phyloP scores from a whole-genome alignment of 2,329 filamentous ascomycete species.

The Sclerotinia sclerotiorum region DNA sequence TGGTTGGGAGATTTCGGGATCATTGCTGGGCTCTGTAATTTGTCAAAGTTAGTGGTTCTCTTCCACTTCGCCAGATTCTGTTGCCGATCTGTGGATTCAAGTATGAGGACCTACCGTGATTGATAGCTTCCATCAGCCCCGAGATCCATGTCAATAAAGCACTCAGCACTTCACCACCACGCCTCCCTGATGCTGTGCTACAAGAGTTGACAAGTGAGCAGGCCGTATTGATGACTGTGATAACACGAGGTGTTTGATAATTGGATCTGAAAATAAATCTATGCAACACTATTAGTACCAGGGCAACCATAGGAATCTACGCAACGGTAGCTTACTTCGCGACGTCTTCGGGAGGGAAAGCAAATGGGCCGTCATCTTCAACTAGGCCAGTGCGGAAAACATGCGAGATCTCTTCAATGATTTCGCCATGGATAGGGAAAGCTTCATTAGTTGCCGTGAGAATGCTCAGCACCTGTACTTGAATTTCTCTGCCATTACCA shows the following conservation, averaged over 20 bases:
- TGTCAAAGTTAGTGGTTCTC: conserved; percentile 18
- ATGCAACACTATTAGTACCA: neutral
- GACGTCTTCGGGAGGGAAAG: conserved; percentile 66
- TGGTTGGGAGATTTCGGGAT: conserved; percentile 71
- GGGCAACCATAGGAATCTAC: neutral
- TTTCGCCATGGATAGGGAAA: conserved; percentile 62
- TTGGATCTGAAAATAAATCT: conserved; percentile 60
- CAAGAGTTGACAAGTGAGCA: conserved; percentile 67
- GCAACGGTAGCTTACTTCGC: conserved; percentile 44
- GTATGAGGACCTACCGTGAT: conserved; percentile 46
- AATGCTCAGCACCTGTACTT: conserved; percentile 52
- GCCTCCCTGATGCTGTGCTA: conserved; percentile 47
- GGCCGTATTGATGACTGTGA: conserved; percentile 68
- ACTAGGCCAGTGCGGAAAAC: conserved; percentile 74
- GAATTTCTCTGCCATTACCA: conserved; percentile 50
- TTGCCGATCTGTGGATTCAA: neutral
- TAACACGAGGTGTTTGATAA: conserved; percentile 63
- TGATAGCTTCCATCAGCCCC: conserved; percentile 60
- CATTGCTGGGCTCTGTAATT: conserved; percentile 54
- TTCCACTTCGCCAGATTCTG: neutral
- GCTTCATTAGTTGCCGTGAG: conserved; percentile 51
- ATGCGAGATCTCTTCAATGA: conserved; percentile 69
- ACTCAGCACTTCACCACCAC: conserved; percentile 51
- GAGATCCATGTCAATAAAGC: conserved; percentile 62
- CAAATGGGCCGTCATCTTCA: conserved; percentile 75